Percentiles rank a stretch among this genome's conserved stretches.
Conservation (phyloP, 306 rosid species). For the Arachis stenosperma region DNA sequence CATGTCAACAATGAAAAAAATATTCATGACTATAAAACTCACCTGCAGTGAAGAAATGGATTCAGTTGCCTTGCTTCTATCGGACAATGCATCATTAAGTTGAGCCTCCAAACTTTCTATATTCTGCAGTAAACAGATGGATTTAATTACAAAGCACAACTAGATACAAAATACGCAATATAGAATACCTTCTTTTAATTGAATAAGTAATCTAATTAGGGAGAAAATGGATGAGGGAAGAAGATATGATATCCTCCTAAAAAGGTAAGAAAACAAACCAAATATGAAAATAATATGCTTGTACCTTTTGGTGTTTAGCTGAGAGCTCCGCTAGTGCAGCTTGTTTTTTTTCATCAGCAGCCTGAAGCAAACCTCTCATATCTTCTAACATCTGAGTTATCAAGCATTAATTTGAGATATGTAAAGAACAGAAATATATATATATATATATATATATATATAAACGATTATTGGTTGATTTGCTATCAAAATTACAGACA, state of each 20-base stretch:
- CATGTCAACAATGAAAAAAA: slow-evolving; percentile 8
- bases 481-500: slow-evolving; percentile 21
- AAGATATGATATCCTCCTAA: slow-evolving; percentile 3
- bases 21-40: slow-evolving; percentile 37
- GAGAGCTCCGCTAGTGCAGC: slow-evolving; percentile 86
- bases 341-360: slow-evolving; percentile 88
- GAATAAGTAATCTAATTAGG: slow-evolving; percentile 13
- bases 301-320: slow-evolving; percentile 90
- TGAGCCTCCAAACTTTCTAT: slow-evolving; percentile 92
- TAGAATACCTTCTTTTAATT: slow-evolving; percentile 15
- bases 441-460: background rate
- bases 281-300: slow-evolving; percentile 31
- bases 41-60: slow-evolving; percentile 93
- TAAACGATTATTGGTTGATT: slow-evolving; percentile 4
- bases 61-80: slow-evolving; percentile 85
- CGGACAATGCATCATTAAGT: slow-evolving; percentile 88
- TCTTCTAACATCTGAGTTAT: slow-evolving; percentile 79
- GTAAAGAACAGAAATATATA: slow-evolving; percentile 33
- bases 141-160: slow-evolving; percentile 32
- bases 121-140: slow-evolving; percentile 57
- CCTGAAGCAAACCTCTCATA: slow-evolving; percentile 77
- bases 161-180: slow-evolving; percentile 21
- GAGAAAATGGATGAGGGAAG: background rate
- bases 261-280: slow-evolving; percentile 25
- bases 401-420: slow-evolving; percentile 38